Evolutionary conservation across 2,329 filamentous ascomycete genomes (phyloP).

Genomic region (Colletotrichum cereale): DNA sequence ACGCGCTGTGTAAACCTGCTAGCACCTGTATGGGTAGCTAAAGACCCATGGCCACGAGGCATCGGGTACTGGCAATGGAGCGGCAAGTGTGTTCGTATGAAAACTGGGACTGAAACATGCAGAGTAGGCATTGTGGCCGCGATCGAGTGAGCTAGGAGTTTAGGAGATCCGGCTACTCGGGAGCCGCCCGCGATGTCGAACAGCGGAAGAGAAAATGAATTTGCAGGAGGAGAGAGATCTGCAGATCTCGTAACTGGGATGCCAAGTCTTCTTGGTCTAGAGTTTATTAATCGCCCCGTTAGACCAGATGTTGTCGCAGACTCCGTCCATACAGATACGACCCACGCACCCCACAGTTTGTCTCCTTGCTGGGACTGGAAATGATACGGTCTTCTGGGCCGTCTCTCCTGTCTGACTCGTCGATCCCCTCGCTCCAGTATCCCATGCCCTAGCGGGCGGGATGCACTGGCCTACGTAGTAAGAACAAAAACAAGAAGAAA

Average conservation of each 20-base stretch:
- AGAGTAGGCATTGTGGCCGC: not conserved
- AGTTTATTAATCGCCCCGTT: not conserved
- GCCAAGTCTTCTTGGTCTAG: conserved; percentile 1
- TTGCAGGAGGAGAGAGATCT: not conserved
- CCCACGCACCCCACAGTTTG: too few species aligned
- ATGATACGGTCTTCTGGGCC: not conserved
- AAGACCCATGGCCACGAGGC: too few species aligned
- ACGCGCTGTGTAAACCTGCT: not conserved
- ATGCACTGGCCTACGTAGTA: not conserved
- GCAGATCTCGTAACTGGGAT: not conserved
- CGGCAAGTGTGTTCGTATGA: not conserved
- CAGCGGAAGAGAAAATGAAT: not conserved
- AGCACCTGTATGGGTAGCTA: not conserved
- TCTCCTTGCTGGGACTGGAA: not conserved
- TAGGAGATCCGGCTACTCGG: not conserved
- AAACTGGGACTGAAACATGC: too few species aligned
- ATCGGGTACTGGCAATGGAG: not conserved
- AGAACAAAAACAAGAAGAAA: conserved; percentile 8
- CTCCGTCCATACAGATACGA: too few species aligned
- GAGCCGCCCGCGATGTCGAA: not conserved
- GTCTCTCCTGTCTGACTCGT: conserved; percentile 9
- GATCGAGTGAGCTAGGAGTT: not conserved
- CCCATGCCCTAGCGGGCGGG: too few species aligned
- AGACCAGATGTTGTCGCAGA: conserved; percentile 1
- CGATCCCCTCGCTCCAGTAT: not conserved